Conservation (phyloP, 2,329 filamentous ascomycete species). For the Hypoxylon sp. region DNA sequence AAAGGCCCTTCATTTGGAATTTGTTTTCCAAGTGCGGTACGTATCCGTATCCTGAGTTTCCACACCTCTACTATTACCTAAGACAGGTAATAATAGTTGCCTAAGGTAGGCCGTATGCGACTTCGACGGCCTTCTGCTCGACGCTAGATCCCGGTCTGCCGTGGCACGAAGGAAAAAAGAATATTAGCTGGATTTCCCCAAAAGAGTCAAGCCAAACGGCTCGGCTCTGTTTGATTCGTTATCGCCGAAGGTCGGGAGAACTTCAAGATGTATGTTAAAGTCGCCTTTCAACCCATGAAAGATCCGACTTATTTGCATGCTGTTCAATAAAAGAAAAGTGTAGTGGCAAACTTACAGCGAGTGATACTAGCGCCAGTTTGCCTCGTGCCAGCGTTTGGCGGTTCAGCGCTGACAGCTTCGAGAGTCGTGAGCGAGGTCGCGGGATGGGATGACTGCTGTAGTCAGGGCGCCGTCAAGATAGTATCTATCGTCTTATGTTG, state of each 20-base stretch:
- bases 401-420: constrained; percentile 9
- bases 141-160: constrained; percentile 29
- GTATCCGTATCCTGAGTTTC: constrained; percentile 29
- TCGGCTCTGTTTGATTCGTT: background rate
- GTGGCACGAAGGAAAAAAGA: constrained; percentile 21
- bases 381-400: constrained; percentile 6
- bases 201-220: no score
- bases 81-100: constrained; percentile 32
- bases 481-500: constrained; percentile 12
- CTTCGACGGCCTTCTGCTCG: constrained; percentile 30
- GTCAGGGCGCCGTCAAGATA: no score
- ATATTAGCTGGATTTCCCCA: constrained; percentile 13
- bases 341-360: constrained; percentile 18
- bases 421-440: constrained; percentile 15
- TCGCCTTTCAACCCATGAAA: constrained; percentile 1
- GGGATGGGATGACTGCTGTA: constrained; percentile 11
- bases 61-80: constrained; percentile 39
- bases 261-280: background rate
- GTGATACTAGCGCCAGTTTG: constrained; percentile 15
- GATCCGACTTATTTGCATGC: no score
- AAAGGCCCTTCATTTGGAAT: constrained; percentile 48
- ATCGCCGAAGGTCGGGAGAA: background rate
- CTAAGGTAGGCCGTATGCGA: constrained; percentile 25
- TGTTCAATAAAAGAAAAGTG: background rate
- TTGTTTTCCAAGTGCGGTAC: constrained; percentile 22